These are phyloP conservation scores for barley (Hordeum vulgare) DNA, from an alignment of 176 grass and related monocot species.

Conservation along the genomic window MorexV3_pseudomolecules_assembly NC_058522.1:485081513-485082012, in stretches of 20 bases:
- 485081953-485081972: conserved; percentile 6
- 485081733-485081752: neutral
- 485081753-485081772: conserved; percentile 45
- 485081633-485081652: neutral
- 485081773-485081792: conserved; percentile 86
- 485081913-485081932: neutral
- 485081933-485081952: conserved; percentile 34
- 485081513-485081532: neutral
- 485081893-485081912: neutral
- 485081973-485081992: conserved; percentile 33
- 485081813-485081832: conserved; percentile 34
- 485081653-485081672: neutral
- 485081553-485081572: neutral
- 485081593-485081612: neutral
- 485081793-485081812: conserved; percentile 86
- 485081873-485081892: neutral
- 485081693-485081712: neutral
- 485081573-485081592: neutral
- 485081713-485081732: neutral
- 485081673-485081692: neutral
- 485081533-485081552: neutral
- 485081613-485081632: neutral
- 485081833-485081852: conserved; percentile 20
- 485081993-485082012: conserved; percentile 26
- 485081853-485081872: neutral